Percentiles rank a stretch among this genome's conserved stretches.
These are phyloP conservation scores for Chrysoporthe puriensis DNA, from an alignment of 2,329 filamentous ascomycete genomes.

Conservation along the genomic window DNA sequence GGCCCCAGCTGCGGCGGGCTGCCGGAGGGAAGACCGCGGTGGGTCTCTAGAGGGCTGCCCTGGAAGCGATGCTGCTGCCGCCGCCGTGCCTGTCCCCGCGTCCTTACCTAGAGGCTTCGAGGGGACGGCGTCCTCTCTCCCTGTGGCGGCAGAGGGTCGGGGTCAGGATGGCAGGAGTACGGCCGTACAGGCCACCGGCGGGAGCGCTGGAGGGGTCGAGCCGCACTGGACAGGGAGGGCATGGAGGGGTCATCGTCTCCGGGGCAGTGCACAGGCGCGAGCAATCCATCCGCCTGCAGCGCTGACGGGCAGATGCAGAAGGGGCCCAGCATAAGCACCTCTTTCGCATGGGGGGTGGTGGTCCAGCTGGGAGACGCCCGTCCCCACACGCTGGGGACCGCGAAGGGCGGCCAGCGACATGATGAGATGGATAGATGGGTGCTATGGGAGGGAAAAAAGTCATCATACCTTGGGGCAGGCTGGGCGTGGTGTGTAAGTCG, in stretches of 20 bases:
- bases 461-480: background rate
- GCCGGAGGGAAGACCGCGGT: background rate
- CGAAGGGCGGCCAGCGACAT: background rate
- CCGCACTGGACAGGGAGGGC: background rate
- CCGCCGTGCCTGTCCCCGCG: too few species aligned
- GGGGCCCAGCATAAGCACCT: background rate
- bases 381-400: background rate
- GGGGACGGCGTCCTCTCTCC: too few species aligned
- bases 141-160: too few species aligned
- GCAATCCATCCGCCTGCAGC: background rate
- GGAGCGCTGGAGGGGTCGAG: background rate
- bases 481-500: background rate
- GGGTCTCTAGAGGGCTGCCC: background rate
- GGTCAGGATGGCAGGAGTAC: too few species aligned
- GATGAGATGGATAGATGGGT: background rate
- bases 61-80: too few species aligned
- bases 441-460: background rate
- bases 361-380: background rate
- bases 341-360: background rate
- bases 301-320: slow-evolving; percentile 9
- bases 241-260: background rate
- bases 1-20: background rate
- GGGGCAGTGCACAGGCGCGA: background rate
- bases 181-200: too few species aligned
- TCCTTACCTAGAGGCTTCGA: background rate